Percentiles rank a stretch among this genome's conserved stretches.
Evolutionary conservation across 805 yeast genomes (phyloP).

Genomic region (Kuraishia ogatae): DNA sequence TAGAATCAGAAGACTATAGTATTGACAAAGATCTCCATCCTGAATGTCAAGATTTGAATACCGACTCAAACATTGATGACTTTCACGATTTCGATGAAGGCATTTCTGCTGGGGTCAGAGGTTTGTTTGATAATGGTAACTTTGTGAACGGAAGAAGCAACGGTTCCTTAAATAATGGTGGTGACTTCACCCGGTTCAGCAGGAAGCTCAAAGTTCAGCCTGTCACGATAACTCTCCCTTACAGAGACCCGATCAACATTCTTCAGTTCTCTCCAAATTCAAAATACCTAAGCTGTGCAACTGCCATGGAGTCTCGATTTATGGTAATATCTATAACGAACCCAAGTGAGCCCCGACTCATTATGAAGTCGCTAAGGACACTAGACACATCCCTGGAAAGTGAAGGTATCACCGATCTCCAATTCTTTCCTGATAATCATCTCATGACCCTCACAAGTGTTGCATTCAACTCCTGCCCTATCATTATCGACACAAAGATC

Average conservation of each 20-base stretch:
- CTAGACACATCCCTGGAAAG: constrained; percentile 62
- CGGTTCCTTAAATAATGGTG: not conserved
- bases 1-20: constrained; percentile 2
- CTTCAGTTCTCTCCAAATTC: constrained; percentile 69
- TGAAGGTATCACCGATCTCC: constrained; percentile 82
- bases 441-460: constrained; percentile 46
- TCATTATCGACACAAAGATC: constrained; percentile 56
- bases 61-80: not conserved
- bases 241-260: constrained; percentile 74
- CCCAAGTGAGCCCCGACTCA: constrained; percentile 53
- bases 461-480: constrained; percentile 59
- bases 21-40: not conserved
- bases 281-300: constrained; percentile 63
- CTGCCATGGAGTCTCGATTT: constrained; percentile 71
- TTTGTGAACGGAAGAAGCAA: not conserved
- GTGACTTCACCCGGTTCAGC: not conserved
- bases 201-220: constrained; percentile 34
- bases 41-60: not conserved
- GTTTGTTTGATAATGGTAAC: not conserved
- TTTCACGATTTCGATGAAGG: not conserved
- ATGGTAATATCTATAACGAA: constrained; percentile 62
- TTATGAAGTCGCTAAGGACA: constrained; percentile 59
- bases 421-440: constrained; percentile 61
- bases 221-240: constrained; percentile 72
- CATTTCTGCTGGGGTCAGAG: not conserved